Evolutionary conservation across 768 basidiomycete genomes (phyloP), one percentile per base, ranked within the genome.

Genomic region (Russula lepida): DNA sequence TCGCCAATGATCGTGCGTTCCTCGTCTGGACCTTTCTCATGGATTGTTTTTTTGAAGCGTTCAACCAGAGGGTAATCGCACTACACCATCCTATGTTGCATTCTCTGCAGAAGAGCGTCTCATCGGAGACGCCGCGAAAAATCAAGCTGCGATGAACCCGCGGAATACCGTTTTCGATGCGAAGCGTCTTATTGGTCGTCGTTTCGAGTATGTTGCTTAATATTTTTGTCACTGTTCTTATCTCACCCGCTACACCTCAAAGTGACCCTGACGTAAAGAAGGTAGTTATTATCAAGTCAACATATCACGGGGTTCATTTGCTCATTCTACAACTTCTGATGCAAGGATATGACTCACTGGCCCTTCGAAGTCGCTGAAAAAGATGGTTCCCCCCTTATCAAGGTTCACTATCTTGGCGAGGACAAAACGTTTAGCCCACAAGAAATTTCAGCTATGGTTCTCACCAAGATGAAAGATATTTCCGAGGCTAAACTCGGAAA

Each of bases 401-500:
- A 91, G 79, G 94, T 98, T 66, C 82, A 92, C 71, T 98, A 99
- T 78, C 86, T 97, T 65, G 82, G 82, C 65, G 95, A 98, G 74
- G 89, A 88, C 66, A 98, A 98, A 79, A 89, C 88, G 61, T 98
- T 98, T 81, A 92, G 87, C 69, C 97, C 92, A 58, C 95, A 95
- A 78, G 97, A 99, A 77, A 94, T 99, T 72, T 99, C 97, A n/a
- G 90, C 97, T 66, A 99, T 98, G 97, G 97, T 99, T 69, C 86
- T 99, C 70, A 83, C 81, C 66, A 99, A 99, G 81, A 98, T 99
- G 95, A 98, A 97, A 84, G 97, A 98, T 76, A 97, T 95, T 70
- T 92, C 95, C 48, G 97, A 99, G 79, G 92, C 95, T 67, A 98
- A 99, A 78, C 89, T 99, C 68, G 94, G 97, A 70, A 95, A 95